Base-by-base conservation (phyloP, 768 basidiomycete genomes). In the Hericium erinaceus region DNA sequence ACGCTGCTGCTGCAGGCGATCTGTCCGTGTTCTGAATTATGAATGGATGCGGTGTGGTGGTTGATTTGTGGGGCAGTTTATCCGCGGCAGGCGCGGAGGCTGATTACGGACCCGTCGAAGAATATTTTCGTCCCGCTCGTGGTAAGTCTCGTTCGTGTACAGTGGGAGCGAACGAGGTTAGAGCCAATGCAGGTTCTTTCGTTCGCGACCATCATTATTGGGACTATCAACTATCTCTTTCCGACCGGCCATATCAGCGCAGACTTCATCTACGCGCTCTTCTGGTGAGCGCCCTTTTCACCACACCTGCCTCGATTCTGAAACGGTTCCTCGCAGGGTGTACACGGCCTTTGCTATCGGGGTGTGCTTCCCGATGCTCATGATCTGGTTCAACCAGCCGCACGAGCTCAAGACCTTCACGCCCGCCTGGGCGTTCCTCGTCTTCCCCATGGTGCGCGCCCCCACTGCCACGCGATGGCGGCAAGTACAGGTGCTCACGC, bases 301-400 rank as follows among this genome's bases (percentile, higher is more conserved):
- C 44, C 8, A 6, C 15, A 1, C 3, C 44, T 46, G 44, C 28
- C 5, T 22, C 28, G 28, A 33, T 2, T 8, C 28, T 33, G 28
- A 33, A 1, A 33, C 8, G 28, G 28, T 46, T 41, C n/a, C 44
- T 15, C 2, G 15, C 56, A 77, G 77, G 77, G 64, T 75, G 16
- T 79, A 79, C 56, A 72, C 76, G 37, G 58, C 66, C 26, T 66
- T 75, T 10, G 63, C 75, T 1, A 46, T 74, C 28, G 8, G 70
- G 4, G 71, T 75, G 11, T 77, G 74, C 57, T 73, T 78, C 60
- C 73, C 74, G 6, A 77, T 78, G 77, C 64, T 78, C 55, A 74
- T 76, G 72, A 73, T 78, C 49, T 79, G 75, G 76, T 78, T 74
- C 66, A 76, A 76, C 56, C 65, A 74, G 52, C 74, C 77, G 5